A percentile compares a stretch with the other conserved stretches of the same genome.
These are phyloP conservation scores for Pontederia crassipes DNA, from an alignment of 176 grass and related monocot genomes.

Conservation along the genomic window DNA sequence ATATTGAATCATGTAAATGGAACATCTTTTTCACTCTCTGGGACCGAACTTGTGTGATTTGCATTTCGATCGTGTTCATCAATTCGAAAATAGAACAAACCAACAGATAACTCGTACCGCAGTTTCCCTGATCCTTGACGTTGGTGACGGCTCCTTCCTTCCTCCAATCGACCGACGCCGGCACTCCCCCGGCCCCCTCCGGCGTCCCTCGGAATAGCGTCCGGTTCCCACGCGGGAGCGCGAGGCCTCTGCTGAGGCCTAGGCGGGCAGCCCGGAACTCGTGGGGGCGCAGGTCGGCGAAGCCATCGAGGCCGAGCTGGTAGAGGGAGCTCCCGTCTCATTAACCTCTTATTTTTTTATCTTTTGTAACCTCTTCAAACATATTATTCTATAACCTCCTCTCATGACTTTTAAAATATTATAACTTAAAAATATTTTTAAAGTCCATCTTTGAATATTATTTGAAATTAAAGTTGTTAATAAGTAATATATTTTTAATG, in stretches of 20 bases:
- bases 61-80: not conserved
- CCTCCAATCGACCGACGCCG: constrained; percentile 58
- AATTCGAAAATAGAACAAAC: not conserved
- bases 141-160: constrained; percentile 46
- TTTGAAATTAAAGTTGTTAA: too few species aligned
- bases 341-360: too few species aligned
- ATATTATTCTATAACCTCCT: too few species aligned
- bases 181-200: constrained; percentile 8
- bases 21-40: too few species aligned
- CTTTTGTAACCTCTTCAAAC: too few species aligned
- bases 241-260: constrained; percentile 19
- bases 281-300: constrained; percentile 48
- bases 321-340: constrained; percentile 17
- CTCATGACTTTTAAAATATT: too few species aligned
- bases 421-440: too few species aligned
- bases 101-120: constrained; percentile 36
- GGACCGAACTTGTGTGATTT: too few species aligned
- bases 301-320: constrained; percentile 55
- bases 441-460: too few species aligned
- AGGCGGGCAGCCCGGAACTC: constrained; percentile 60
- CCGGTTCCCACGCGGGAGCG: not conserved
- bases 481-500: too few species aligned
- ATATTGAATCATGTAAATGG: too few species aligned
- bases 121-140: constrained; percentile 66
- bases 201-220: constrained; percentile 14